Evolutionary conservation across 352 stramenopile species (phyloP), one percentile per base, ranked within the genome.

Genomic region (Phytophthora quininea): DNA sequence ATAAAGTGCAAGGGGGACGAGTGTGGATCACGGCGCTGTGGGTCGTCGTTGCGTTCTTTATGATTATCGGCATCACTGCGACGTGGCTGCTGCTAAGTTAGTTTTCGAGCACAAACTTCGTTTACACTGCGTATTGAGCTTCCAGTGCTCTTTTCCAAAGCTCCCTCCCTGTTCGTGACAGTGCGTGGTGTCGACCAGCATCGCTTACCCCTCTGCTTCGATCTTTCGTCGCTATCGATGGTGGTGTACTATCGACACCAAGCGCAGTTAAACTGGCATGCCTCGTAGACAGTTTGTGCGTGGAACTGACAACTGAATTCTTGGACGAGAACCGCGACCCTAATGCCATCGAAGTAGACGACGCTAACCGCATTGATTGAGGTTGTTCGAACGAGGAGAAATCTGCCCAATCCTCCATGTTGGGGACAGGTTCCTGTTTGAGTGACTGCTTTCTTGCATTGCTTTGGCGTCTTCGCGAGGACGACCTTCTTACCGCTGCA

Each of bases 1-100:
- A 75, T 14, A 27, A 56, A 52, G 58, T 72, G 27, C 57, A 60
- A 30, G 54, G 67, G 19, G 79, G 66, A 45, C 72, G 77, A 30
- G 54, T 82, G 12, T 81, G 73, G 65, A 69, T 82, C 9, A 62
- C 58, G 5, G 42, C 46, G 35, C 58, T 90, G 27, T 85, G 79
- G 73, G 4, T 70, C 29, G 52, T 84, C 27, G 67, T 80, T 6
- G 55, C 67, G 43, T 69, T 76, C 35, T 80, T 80, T 43, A 75
- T 73, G 46, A 68, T 77, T 11, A 73, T 78, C 33, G 68, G 77
- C 33, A 67, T 69, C 40, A 54, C 58, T 3, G 69, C 73, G 2
- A 71, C 69, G 15, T 77, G 49, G 55, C 76, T 70, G 50, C 37
- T 76, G 2, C 58, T 76, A 69, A 38, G 48, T 52, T 71, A 65